phyloP scores from a whole-genome alignment of 495 filamentous ascomycete species.

The Talaromyces nanjingensis region DNA sequence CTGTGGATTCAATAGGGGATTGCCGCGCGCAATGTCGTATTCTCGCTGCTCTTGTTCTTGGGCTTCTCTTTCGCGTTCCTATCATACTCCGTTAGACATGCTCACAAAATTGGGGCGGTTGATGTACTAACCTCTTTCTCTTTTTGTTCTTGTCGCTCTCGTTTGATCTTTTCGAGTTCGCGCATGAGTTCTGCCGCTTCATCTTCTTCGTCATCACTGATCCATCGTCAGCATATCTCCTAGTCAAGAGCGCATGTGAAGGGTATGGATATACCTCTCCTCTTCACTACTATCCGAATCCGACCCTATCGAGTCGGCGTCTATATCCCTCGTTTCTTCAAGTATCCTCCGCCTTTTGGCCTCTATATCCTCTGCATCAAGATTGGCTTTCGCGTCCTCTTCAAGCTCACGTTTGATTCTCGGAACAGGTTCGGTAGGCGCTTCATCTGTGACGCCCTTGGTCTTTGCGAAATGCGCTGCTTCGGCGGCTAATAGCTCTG shows the following conservation, averaged over 20 bases:
- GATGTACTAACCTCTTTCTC: conserved; percentile 62
- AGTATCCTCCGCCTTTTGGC: conserved; percentile 81
- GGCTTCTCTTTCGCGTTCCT: conserved; percentile 69
- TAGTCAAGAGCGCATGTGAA: neutral
- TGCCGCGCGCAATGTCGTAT: conserved; percentile 83
- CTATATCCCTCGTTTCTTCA: conserved; percentile 82
- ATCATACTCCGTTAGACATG: conserved; percentile 10
- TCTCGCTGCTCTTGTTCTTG: conserved; percentile 78
- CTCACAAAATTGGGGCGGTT: neutral
- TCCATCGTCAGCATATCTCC: conserved; percentile 12
- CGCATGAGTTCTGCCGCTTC: conserved; percentile 85
- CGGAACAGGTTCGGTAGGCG: conserved; percentile 25
- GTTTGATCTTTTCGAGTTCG: conserved; percentile 91
- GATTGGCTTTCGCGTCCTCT: conserved; percentile 30
- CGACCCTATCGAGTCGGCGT: conserved; percentile 76
- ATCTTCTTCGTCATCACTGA: conserved; percentile 73
- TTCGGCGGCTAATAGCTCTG: conserved; percentile 85
- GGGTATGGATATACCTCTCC: conserved; percentile 41
- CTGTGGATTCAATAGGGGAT: conserved; percentile 75
- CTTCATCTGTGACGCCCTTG: conserved; percentile 49
- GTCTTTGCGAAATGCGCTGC: conserved; percentile 81
- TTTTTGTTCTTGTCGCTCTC: conserved; percentile 76
- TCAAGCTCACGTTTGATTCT: conserved; percentile 64
- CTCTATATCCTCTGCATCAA: conserved; percentile 60
- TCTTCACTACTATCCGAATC: conserved; percentile 67